Evolutionary conservation across 495 filamentous ascomycete species (phyloP).

Genomic region (Podospora bellae-mahoneyi): DNA sequence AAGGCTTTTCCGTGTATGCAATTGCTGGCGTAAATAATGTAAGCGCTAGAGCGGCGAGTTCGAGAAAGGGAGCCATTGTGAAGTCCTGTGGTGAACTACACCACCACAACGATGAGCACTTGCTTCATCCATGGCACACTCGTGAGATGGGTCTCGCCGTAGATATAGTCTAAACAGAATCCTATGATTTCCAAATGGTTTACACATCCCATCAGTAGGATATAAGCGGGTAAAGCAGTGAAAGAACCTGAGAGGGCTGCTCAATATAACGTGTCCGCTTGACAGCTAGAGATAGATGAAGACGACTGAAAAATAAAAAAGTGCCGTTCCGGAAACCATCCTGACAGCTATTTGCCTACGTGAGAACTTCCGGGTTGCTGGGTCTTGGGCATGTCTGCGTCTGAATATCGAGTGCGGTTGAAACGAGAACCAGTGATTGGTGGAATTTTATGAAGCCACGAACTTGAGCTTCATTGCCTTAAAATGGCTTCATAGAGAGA

Average conservation of each 20-base stretch:
- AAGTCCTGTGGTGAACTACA: not conserved
- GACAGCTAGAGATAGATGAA: not conserved
- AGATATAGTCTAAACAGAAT: not conserved
- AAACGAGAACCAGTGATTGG: not conserved
- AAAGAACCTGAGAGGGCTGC: not conserved
- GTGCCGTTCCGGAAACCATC: not conserved
- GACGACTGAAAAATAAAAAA: not conserved
- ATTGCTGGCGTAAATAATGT: conserved; percentile 8
- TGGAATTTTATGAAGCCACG: not conserved
- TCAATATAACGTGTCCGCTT: not conserved
- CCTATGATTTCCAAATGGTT: not conserved
- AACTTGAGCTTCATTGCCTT: not conserved
- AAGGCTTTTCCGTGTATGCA: conserved; percentile 20
- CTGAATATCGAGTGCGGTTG: not conserved
- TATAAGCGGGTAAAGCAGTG: not conserved
- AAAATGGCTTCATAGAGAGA: not conserved
- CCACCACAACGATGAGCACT: not conserved
- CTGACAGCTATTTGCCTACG: not conserved
- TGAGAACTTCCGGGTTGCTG: not conserved
- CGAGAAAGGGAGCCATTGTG: conserved; percentile 20
- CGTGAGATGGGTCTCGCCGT: not conserved
- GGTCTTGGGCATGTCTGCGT: not conserved
- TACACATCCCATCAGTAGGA: not conserved
- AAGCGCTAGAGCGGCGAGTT: conserved; percentile 12
- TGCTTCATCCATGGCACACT: not conserved